Percentiles rank a stretch among this genome's conserved stretches.
Conservation (phyloP, 2,329 filamentous ascomycete genomes). For the Sodiomyces alkalinus region DNA sequence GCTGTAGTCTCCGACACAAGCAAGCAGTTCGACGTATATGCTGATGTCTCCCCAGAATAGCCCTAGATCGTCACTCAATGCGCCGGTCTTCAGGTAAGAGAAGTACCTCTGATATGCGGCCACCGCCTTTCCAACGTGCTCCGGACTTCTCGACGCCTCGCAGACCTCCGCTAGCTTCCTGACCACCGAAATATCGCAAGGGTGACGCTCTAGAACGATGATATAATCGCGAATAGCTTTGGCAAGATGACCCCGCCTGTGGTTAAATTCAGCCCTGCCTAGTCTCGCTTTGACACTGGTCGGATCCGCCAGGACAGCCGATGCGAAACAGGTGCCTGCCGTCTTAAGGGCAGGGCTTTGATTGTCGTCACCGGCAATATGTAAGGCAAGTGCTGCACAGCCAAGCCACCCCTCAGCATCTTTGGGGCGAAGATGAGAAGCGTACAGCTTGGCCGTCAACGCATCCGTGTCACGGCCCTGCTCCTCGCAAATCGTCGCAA, state of each 20-base stretch:
- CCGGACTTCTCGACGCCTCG: constrained; percentile 33
- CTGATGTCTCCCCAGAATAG: constrained; percentile 70
- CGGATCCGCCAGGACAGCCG: constrained; percentile 41
- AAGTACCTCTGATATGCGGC: constrained; percentile 33
- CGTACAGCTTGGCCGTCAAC: constrained; percentile 43
- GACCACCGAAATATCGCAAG: constrained; percentile 38
- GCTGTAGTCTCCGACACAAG: constrained; percentile 43
- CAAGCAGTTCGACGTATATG: constrained; percentile 71
- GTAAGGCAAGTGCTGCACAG: constrained; percentile 41
- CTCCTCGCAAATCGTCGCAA: constrained; percentile 46
- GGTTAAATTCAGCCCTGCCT: constrained; percentile 42
- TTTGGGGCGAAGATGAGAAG: constrained; percentile 47
- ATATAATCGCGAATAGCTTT: constrained; percentile 42
- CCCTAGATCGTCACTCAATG: constrained; percentile 15
- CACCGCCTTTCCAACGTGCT: constrained; percentile 25
- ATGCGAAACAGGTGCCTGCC: constrained; percentile 42
- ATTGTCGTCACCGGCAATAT: constrained; percentile 29
- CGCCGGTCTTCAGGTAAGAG: constrained; percentile 19
- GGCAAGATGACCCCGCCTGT: constrained; percentile 37
- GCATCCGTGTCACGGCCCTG: constrained; percentile 41
- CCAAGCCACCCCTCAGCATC: constrained; percentile 43
- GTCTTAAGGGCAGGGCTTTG: constrained; percentile 33
- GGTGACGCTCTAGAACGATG: constrained; percentile 33
- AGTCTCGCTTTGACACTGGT: constrained; percentile 41
- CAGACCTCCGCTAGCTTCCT: constrained; percentile 42